These are phyloP conservation scores for Podaxis sp. DNA, from an alignment of 768 basidiomycete genomes.

Conservation along the genomic window DNA sequence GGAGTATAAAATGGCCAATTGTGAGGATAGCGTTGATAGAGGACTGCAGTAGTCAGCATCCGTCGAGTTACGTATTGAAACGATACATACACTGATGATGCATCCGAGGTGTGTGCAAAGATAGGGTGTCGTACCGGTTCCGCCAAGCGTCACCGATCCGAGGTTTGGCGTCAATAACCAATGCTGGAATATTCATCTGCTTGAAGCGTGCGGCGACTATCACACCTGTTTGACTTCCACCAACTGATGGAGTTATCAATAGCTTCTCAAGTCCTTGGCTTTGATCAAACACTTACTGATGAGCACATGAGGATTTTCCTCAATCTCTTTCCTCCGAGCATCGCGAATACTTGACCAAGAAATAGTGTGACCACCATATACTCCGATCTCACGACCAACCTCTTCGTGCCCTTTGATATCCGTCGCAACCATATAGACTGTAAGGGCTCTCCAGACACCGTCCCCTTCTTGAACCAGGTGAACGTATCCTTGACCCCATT, in stretches of 20 bases:
- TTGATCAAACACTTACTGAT: slow-evolving; percentile 1
- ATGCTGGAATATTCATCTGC: slow-evolving; percentile 9
- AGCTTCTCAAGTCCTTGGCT: not conserved
- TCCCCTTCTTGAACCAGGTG: slow-evolving; percentile 3
- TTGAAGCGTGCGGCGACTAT: slow-evolving; percentile 11
- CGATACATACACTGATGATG: slow-evolving; percentile 6
- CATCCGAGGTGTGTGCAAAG: slow-evolving; percentile 5
- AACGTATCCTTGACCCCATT: slow-evolving; percentile 13
- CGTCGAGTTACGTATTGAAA: not conserved
- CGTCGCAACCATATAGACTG: not conserved
- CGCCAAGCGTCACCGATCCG: slow-evolving; percentile 12
- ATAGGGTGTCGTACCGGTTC: slow-evolving; percentile 9
- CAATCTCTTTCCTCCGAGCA: not conserved
- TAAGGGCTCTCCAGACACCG: slow-evolving; percentile 5
- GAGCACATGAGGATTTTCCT: slow-evolving; percentile 4
- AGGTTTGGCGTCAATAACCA: slow-evolving; percentile 7
- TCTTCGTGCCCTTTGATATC: slow-evolving; percentile 14
- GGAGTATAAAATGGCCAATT: not conserved
- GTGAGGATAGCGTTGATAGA: not conserved
- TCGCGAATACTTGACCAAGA: not conserved
- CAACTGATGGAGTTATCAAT: not conserved
- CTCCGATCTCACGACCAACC: not conserved
- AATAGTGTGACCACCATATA: slow-evolving; percentile 8
- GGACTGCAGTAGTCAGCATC: not conserved
- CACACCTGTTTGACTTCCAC: not conserved